Evolutionary conservation across 257 asterid species (phyloP), one percentile per base, ranked within the genome.

Genomic region (Jacaranda copaia): DNA sequence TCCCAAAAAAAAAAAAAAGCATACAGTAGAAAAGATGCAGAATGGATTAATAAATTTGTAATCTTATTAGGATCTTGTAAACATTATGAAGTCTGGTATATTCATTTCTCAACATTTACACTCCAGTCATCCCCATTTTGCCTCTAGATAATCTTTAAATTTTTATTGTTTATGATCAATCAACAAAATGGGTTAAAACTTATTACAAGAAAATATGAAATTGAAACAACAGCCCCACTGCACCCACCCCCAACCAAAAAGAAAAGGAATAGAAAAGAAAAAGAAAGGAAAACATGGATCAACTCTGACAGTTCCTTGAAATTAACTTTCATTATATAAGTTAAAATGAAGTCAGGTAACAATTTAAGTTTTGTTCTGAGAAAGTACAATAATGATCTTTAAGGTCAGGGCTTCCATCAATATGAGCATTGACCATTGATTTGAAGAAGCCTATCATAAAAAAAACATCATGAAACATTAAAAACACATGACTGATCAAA

Each of bases 391-490:
- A 42, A 42, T 48, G 3, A 12, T 48, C 15, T 48, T 48, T 12
- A 20, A 8, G 3, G 5, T 5, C 32, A 11, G 18, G 16, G 38
- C 16, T 45, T 57, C 15, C 18, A 45, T n/a, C 42, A 39, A 51
- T 18, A 79, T 19, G 76, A 11, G 55, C 14, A 25, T 2, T 10
- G 46, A 55, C 52, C 58, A 71, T 43, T 42, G 76, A 35, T 36
- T 42, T 25, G 53, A 77, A 59, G 15, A 73, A 16, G 55, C 59
- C 64, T 65, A 55, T 32, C 60, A 79, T 71, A 51, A 40, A 69
- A 8, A 36, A 39, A 68, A 48, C 60, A 52, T 62, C 38, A 55
- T 58, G 71, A 45, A 57, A 72, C 52, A 82, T 3, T 20, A 59
- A 53, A 61, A 64, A 72, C 69, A 77, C 57, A 20, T 8, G 67